Percentiles rank a stretch among this genome's conserved stretches.
Evolutionary conservation across 345 rosid species (phyloP).

Genomic region (Laguncularia racemosa): DNA sequence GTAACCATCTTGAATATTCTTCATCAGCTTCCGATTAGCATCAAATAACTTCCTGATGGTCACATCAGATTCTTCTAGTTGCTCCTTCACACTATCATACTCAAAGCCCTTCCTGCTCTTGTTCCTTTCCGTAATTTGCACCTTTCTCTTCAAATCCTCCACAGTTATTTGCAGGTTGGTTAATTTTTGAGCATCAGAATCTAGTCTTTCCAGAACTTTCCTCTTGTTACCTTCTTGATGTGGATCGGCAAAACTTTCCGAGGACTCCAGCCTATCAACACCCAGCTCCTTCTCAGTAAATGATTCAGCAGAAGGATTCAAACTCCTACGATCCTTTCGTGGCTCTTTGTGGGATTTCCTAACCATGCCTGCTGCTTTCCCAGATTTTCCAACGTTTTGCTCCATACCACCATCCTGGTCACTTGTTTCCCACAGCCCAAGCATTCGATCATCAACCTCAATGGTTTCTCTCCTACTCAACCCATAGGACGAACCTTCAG

Average conservation of each 20-base stretch:
- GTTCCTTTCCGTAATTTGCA: conserved; percentile 52
- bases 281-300: conserved; percentile 60
- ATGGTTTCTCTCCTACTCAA: conserved; percentile 54
- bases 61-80: conserved; percentile 74
- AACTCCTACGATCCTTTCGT: conserved; percentile 29
- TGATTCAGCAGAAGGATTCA: conserved; percentile 42
- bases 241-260: conserved; percentile 46
- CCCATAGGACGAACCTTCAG: conserved; percentile 79
- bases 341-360: conserved; percentile 5
- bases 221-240: conserved; percentile 46
- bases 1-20: conserved; percentile 42
- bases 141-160: conserved; percentile 72
- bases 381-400: conserved; percentile 33
- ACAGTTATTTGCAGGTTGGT: conserved; percentile 70
- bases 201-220: conserved; percentile 81
- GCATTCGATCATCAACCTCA: conserved; percentile 48
- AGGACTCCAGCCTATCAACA: conserved; percentile 69
- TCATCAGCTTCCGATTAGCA: conserved; percentile 45
- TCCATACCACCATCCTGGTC: conserved; percentile 29
- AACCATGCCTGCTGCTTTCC: conserved; percentile 4
- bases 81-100: conserved; percentile 58
- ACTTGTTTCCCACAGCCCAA: conserved; percentile 45
- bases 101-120: conserved; percentile 60
- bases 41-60: conserved; percentile 54
- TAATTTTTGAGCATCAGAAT: conserved; percentile 83